phyloP scores from a whole-genome alignment of 805 yeast species.

The Peterozyma toletana region DNA sequence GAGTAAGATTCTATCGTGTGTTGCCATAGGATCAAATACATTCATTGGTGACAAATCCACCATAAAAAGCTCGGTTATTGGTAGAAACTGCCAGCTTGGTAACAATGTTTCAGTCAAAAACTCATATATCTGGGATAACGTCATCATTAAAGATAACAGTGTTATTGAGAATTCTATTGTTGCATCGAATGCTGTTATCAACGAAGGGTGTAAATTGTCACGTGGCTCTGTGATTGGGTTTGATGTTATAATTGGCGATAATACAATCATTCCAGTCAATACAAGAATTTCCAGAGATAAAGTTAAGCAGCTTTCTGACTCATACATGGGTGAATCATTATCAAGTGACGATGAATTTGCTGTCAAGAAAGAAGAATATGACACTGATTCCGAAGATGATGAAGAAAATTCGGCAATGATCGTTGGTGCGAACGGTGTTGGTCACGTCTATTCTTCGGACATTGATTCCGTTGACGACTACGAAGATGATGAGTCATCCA shows the following conservation, averaged over 20 bases:
- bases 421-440: constrained; percentile 44
- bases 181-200: constrained; percentile 57
- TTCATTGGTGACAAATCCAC: constrained; percentile 68
- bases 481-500: constrained; percentile 27
- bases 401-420: constrained; percentile 18
- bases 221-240: constrained; percentile 80
- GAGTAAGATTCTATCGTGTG: constrained; percentile 75
- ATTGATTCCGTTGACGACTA: constrained; percentile 38
- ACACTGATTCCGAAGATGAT: constrained; percentile 4
- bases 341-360: constrained; percentile 20
- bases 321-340: constrained; percentile 18
- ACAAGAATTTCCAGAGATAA: constrained; percentile 46
- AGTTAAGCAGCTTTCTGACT: constrained; percentile 22
- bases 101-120: constrained; percentile 61
- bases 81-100: constrained; percentile 82
- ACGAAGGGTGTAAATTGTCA: constrained; percentile 40
- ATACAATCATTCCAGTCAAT: constrained; percentile 39
- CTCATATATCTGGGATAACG: constrained; percentile 85
- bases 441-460: constrained; percentile 29
- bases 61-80: constrained; percentile 70
- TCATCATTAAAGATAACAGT: constrained; percentile 60
- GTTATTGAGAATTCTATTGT: constrained; percentile 57
- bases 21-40: constrained; percentile 76
- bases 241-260: constrained; percentile 57
- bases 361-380: not conserved